Base-by-base conservation (phyloP, 2,329 filamentous ascomycete genomes). In the Colletotrichum tanaceti region DNA sequence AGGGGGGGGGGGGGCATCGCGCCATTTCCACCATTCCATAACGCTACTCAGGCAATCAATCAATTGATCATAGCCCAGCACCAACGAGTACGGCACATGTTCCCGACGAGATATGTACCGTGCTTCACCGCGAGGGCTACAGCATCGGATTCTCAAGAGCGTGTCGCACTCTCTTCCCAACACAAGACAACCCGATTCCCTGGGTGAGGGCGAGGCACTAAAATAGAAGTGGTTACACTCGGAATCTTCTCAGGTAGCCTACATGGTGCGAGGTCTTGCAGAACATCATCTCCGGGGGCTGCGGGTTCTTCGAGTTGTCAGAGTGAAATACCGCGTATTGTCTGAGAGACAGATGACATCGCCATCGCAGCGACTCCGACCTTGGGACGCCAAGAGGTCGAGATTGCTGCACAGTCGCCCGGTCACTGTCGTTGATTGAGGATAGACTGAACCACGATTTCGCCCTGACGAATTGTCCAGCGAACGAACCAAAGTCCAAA, bases 201-300 rank as follows among this genome's bases (percentile, higher is more conserved):
- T 55, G 32, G 28, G 28, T 49, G 46, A 28, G 18, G 50, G 50
- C 32, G 41, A 65, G 46, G 10, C 44, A 65, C 66, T 59, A 69
- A 62, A 69, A 69, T 62, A 71, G 59, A 67, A 59, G 63, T 63
- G 50, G 53, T 63, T 59, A 35, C 58, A 39, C 54, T 59, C 64
- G 58, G 64, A 41, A 59, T 18, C n/a, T 28, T 49, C 57, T 39
- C 55, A 59, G 50, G 32, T 20, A 53, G 54, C 46, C 55, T 41
- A 52, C 63, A 47, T 39, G 53, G 52, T 58, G 47, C 59, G 32
- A 28, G 49, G 28, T 35, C 43, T 46, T 65, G 63, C 32, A 14
- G 47, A 59, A 55, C n/a, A 68, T 59, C 65, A 65, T 68, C 61
- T 68, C 65, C 60, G 32, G 61, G 54, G 61, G 54, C n/a, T 54